These are phyloP conservation scores for Verticillium isaacii DNA, from an alignment of 2,329 filamentous ascomycete species.

Conservation along the genomic window DNA sequence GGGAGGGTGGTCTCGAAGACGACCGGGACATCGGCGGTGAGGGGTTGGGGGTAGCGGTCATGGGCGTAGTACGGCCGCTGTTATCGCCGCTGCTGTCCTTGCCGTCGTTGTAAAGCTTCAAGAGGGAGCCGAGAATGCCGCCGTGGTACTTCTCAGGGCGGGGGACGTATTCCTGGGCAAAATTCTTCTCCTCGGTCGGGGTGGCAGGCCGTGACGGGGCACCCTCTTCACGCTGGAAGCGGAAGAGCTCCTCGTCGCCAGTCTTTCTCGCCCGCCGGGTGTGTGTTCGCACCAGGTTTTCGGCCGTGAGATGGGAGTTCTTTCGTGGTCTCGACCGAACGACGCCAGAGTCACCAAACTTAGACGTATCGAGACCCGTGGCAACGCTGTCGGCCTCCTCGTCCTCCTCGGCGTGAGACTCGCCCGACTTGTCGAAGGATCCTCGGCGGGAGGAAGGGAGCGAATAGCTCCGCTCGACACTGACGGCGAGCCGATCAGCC, in stretches of 20 bases:
- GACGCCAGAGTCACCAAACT: not conserved
- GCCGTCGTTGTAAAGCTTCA: conserved; percentile 63
- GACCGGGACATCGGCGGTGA: conserved; percentile 37
- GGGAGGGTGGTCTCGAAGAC: conserved; percentile 30
- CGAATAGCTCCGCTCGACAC: conserved; percentile 29
- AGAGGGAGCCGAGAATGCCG: conserved; percentile 66
- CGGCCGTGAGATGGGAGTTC: conserved; percentile 18
- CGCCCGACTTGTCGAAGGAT: conserved; percentile 2
- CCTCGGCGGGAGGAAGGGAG: conserved; percentile 17
- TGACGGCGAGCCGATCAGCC: conserved; percentile 32
- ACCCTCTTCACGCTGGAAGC: conserved; percentile 16
- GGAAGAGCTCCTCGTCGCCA: conserved; percentile 17
- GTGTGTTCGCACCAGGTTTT: conserved; percentile 29
- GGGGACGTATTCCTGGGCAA: conserved; percentile 54
- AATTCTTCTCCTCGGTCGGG: conserved; percentile 41
- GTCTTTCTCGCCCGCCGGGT: conserved; percentile 20
- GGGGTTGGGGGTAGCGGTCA: conserved; percentile 32
- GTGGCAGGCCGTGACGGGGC: conserved; percentile 30
- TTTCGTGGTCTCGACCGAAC: conserved; percentile 8
- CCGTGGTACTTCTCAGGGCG: conserved; percentile 64
- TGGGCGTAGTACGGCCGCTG: conserved; percentile 37
- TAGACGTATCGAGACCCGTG: not conserved
- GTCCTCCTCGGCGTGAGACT: conserved; percentile 3
- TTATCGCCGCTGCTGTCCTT: conserved; percentile 24
- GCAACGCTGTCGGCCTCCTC: conserved; percentile 1